phyloP scores from a whole-genome alignment of 441 rosid species.

The Populus hybrid region DNA sequence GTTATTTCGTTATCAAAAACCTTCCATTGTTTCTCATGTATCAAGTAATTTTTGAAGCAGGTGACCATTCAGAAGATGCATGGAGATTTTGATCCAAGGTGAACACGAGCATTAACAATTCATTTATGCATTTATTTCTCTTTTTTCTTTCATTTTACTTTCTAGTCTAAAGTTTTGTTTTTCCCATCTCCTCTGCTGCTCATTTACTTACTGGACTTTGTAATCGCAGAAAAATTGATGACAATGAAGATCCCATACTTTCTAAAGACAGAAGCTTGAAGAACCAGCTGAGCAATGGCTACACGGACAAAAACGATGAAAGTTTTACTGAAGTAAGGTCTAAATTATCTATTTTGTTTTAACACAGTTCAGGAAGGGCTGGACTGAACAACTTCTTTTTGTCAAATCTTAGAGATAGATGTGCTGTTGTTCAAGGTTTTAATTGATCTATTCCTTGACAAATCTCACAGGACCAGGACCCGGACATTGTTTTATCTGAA shows the following conservation, averaged over 20 bases:
- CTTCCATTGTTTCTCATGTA: conserved; percentile 10
- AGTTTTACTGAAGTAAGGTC: conserved; percentile 54
- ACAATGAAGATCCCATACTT: conserved; percentile 40
- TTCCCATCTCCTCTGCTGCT: not conserved
- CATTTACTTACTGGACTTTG: not conserved
- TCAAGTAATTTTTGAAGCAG: conserved; percentile 41
- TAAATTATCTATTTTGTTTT: conserved; percentile 6
- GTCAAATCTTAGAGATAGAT: not conserved
- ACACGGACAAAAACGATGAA: conserved; percentile 37
- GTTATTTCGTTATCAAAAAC: not conserved
- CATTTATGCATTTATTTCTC: not conserved
- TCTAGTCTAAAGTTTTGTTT: not conserved
- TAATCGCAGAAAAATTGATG: conserved; percentile 58
- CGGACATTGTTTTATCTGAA: conserved; percentile 24
- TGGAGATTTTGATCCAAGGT: conserved; percentile 64
- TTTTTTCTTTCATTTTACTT: conserved; percentile 16
- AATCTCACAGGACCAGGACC: conserved; percentile 40
- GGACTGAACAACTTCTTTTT: not conserved
- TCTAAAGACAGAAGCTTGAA: conserved; percentile 49
- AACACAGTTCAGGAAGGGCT: not conserved
- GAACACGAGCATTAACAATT: conserved; percentile 5
- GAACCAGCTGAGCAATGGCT: conserved; percentile 36
- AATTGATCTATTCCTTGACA: conserved; percentile 13
- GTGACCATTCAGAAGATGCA: conserved; percentile 72
- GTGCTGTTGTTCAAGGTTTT: conserved; percentile 9